phyloP scores from a whole-genome alignment of 2,329 filamentous ascomycete genomes.

The Balansia obtecta region DNA sequence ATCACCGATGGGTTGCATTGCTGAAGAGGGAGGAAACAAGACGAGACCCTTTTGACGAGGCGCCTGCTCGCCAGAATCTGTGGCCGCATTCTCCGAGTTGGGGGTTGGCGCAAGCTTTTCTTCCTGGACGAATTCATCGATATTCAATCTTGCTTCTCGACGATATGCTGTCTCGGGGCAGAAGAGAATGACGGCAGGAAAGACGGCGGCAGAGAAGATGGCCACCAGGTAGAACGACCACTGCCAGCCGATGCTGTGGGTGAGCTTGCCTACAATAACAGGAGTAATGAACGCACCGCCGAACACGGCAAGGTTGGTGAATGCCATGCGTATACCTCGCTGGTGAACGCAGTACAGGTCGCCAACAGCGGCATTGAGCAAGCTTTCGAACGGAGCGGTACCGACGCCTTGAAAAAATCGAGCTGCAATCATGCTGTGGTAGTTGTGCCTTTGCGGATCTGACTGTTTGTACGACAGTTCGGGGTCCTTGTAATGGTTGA shows the following conservation, averaged over 20 bases:
- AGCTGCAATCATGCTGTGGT: conserved; percentile 62
- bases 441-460: conserved; percentile 29
- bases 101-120: conserved; percentile 7
- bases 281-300: conserved; percentile 56
- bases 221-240: conserved; percentile 85
- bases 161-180: conserved; percentile 77
- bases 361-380: conserved; percentile 80
- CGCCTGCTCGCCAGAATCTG: conserved; percentile 1
- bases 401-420: conserved; percentile 79
- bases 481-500: conserved; percentile 1
- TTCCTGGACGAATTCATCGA: conserved; percentile 26
- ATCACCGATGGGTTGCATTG: conserved; percentile 23
- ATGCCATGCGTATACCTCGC: conserved; percentile 76
- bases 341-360: conserved; percentile 85
- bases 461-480: conserved; percentile 1
- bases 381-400: conserved; percentile 75
- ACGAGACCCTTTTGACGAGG: conserved; percentile 15
- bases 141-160: conserved; percentile 53
- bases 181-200: conserved; percentile 63
- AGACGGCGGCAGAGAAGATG: conserved; percentile 61
- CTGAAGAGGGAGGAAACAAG: conserved; percentile 18
- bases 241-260: conserved; percentile 60
- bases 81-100: neutral
- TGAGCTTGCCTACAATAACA: conserved; percentile 83
- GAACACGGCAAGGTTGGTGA: conserved; percentile 49